These are phyloP conservation scores for Phylloporus sp. DNA, from an alignment of 768 basidiomycete genomes.

Conservation along the genomic window DNA sequence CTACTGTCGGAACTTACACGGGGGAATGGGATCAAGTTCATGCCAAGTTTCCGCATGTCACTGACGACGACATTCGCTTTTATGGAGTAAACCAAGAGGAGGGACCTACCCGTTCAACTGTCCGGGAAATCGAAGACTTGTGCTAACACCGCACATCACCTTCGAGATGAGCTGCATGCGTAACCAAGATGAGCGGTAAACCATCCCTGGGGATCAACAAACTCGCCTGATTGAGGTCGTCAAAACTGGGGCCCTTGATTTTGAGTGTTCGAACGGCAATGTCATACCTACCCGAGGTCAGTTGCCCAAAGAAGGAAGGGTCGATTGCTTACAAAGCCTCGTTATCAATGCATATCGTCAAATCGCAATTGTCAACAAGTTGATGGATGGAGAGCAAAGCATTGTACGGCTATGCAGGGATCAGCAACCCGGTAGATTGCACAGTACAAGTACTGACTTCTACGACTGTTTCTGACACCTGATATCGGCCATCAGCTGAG, in stretches of 20 bases:
- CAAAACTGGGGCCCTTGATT: conserved; percentile 58
- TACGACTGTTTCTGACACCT: conserved; percentile 49
- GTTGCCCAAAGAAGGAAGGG: not conserved
- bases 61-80: conserved; percentile 33
- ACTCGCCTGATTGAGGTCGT: conserved; percentile 65
- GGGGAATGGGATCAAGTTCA: conserved; percentile 96
- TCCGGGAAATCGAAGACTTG: conserved; percentile 89
- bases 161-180: conserved; percentile 62
- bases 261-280: conserved; percentile 66
- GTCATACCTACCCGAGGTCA: conserved; percentile 51
- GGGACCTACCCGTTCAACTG: conserved; percentile 76
- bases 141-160: conserved; percentile 94
- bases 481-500: conserved; percentile 9
- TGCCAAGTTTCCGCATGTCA: conserved; percentile 83
- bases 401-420: conserved; percentile 65
- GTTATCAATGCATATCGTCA: conserved; percentile 84
- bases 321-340: conserved; percentile 63
- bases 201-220: not conserved
- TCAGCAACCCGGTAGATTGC: conserved; percentile 6
- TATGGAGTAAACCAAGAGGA: not conserved
- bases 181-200: not conserved
- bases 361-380: conserved; percentile 82
- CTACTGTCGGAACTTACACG: conserved; percentile 51
- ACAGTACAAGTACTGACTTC: conserved; percentile 37
- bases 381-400: conserved; percentile 82